Base-by-base conservation (phyloP, 805 yeast genomes). In the Cyberlindnera maclurae region DNA sequence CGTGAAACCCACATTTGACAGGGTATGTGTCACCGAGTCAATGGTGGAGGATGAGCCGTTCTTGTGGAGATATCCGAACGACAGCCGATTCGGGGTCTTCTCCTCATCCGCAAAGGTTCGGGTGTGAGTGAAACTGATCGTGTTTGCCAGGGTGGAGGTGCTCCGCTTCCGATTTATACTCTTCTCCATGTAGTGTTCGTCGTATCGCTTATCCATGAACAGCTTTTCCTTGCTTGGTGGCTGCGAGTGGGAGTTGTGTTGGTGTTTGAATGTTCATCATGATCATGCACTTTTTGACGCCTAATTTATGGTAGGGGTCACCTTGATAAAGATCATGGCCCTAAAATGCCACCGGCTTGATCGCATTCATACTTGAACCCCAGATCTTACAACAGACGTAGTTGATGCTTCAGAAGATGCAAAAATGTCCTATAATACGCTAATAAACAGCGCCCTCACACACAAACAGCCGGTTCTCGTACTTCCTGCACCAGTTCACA, bases 401-500 rank as follows among this genome's bases (percentile, higher is more conserved):
- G n/a, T n/a, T n/a, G n/a, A n/a, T n/a, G n/a, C n/a, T n/a, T n/a
- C n/a, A n/a, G n/a, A n/a, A n/a, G n/a, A 20, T 20, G 24, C 24
- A 20, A 20, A 6, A 6, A 20, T 20, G 24, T 20, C 24, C 8
- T 20, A 20, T 20, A n/a, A n/a, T 20, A 20, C 12, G 17, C 38
- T 31, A 79, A 52, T 77, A 82, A 0, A 72, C 68, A 0, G 83
- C 85, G 2, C 93, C 93, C n/a, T 78, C 79, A 16, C 77, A 74
- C 10, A 82, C 76, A 55, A 86, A 87, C 27, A 87, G 56, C 29
- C 93, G 63, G 38, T 75, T 77, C 45, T 82, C 82, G 47, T 84
- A 73, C 45, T 70, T 75, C 43, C 73, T 69, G 49, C 94, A 80
- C 96, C 96, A 89, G 35, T 68, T 68, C 8, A 83, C 77, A 12